Evolutionary conservation across 306 rosid genomes (phyloP), one percentile per base, ranked within the genome.

Genomic region (Crataegus laevigata): DNA sequence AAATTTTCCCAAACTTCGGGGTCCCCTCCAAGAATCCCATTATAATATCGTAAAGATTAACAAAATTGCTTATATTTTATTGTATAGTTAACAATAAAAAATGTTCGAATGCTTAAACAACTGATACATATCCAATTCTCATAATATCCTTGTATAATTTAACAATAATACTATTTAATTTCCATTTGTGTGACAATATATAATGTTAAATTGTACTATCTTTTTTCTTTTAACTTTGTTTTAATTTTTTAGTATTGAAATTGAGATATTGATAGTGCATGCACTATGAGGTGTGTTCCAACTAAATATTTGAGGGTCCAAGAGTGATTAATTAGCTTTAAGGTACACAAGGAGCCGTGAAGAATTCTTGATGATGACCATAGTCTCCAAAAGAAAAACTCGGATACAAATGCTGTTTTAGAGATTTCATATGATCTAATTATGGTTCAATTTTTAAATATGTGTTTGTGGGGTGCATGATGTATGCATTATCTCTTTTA

Each of bases 241-340:
- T 11, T 10, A 18, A 40, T 40, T 25, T 59, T 10, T 61, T 28
- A 6, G 22, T 11, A 2, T 0, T 65, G 54, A 50, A 50, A 65
- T 65, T 65, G 26, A 11, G 69, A 19, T 65, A 5, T 21, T 29
- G 68, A 30, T 63, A 22, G 42, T 17, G 17, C 17, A 59, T 74
- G 69, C 29, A 28, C 19, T 6, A 62, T 61, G 69, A 74, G 60
- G 77, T 74, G 77, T 74, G 69, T 21, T 61, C 69, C 69, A 61
- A 60, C 59, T 25, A 28, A 28, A 22, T 3, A 18, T 60, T 5
- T 26, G 69, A 63, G 65, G 66, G 72, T 75, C 79, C 72, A 50
- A 30, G 78, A 64, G 5, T 63, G 2, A n/a, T 19, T 29, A 28
- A 63, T 19, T 29, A 28, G 34, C 29, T 43, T 63, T 29, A 50